Evolutionary conservation across 164 flowering plant genomes (phyloP).

Genomic region (Platanus orientalis): DNA sequence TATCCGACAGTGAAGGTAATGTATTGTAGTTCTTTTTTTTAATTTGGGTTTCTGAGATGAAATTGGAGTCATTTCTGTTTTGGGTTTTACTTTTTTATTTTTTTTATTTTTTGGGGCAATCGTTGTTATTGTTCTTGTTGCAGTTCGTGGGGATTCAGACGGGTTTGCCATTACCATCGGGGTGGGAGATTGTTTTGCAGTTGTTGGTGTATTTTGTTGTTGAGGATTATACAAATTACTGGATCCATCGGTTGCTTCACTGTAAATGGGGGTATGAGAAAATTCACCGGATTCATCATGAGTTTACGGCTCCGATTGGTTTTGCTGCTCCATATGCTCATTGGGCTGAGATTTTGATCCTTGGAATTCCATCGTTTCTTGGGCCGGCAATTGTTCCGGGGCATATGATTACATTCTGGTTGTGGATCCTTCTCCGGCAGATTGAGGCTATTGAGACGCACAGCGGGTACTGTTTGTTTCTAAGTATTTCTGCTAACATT

Average conservation of each 20-base stretch:
- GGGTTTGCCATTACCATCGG: constrained; percentile 77
- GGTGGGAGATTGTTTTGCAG: constrained; percentile 61
- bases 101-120: constrained; percentile 6
- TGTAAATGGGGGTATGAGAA: too few species aligned
- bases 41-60: too few species aligned
- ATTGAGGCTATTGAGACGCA: constrained; percentile 94
- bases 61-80: neutral
- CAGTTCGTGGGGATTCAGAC: constrained; percentile 71
- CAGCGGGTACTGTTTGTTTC: too few species aligned
- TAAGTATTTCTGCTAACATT: too few species aligned
- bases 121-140: too few species aligned
- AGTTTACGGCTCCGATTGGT: constrained; percentile 77
- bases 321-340: constrained; percentile 82
- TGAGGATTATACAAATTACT: too few species aligned
- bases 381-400: constrained; percentile 88
- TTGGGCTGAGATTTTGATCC: too few species aligned
- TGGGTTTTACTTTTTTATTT: neutral
- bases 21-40: too few species aligned
- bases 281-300: constrained; percentile 81
- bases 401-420: constrained; percentile 86
- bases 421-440: constrained; percentile 86
- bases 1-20: constrained; percentile 42
- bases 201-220: too few species aligned
- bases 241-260: too few species aligned
- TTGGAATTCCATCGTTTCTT: constrained; percentile 75